Percentiles rank a stretch among this genome's conserved stretches.
These are phyloP conservation scores for Chamaecyparis obtusa DNA, from an alignment of 75 land plant genomes.

Conservation along the genomic window DNA sequence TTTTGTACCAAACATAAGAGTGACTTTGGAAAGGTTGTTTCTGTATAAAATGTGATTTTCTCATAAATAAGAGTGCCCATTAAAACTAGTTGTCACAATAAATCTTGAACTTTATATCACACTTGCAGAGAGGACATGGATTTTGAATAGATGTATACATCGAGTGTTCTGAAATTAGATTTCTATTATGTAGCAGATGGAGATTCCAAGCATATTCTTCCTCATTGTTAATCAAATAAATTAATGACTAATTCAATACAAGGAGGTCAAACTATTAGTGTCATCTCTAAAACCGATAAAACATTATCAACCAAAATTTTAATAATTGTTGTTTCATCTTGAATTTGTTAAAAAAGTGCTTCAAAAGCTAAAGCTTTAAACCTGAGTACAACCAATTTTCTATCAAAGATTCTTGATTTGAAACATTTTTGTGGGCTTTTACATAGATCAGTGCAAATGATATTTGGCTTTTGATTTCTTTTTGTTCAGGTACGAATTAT, in stretches of 20 bases:
- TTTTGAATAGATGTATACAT: neutral
- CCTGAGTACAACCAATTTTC: neutral
- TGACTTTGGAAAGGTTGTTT: neutral
- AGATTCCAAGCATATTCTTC: neutral
- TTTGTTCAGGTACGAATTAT: slow-evolving; percentile 69
- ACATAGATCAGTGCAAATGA: neutral
- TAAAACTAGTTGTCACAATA: neutral
- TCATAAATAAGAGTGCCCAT: neutral
- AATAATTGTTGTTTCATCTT: neutral
- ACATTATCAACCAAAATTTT: neutral
- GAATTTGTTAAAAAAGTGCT: neutral
- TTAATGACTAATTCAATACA: neutral
- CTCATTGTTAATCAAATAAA: neutral
- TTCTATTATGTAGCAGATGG: neutral
- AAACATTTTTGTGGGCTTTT: neutral
- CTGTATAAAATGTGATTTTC: neutral
- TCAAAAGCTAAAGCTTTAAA: neutral
- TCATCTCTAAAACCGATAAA: neutral
- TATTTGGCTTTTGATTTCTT: slow-evolving; percentile 12
- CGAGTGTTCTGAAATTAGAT: neutral
- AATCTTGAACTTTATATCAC: neutral
- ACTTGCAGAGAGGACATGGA: neutral
- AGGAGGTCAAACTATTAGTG: neutral
- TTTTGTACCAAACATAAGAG: neutral
- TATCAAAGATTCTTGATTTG: neutral